Conservation (phyloP, 2,329 filamentous ascomycete genomes). For the Lachnellula occidentalis region DNA sequence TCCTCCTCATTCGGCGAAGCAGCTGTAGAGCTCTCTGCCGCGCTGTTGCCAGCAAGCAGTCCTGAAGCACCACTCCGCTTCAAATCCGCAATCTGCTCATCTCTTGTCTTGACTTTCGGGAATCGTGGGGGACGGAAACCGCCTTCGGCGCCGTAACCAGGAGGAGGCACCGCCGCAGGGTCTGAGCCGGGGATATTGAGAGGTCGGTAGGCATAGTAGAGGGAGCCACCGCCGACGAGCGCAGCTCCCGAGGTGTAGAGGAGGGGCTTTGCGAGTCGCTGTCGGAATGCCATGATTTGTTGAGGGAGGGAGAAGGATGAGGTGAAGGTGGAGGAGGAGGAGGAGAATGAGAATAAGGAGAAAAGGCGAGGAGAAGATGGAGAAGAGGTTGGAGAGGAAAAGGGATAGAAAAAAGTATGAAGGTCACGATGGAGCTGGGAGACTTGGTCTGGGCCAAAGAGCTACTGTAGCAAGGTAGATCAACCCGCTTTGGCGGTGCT, state of each 20-base stretch:
- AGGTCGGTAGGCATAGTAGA: slow-evolving; percentile 58
- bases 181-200: slow-evolving; percentile 67
- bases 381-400: too few relatives aligned
- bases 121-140: slow-evolving; percentile 53
- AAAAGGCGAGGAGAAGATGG: too few relatives aligned
- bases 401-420: too few relatives aligned
- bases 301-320: background rate
- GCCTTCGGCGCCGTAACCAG: slow-evolving; percentile 63
- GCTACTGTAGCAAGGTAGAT: too few relatives aligned
- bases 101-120: slow-evolving; percentile 43
- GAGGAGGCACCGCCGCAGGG: slow-evolving; percentile 62
- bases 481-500: too few relatives aligned
- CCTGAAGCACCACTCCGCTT: slow-evolving; percentile 46
- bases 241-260: slow-evolving; percentile 46
- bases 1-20: slow-evolving; percentile 37
- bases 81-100: slow-evolving; percentile 46
- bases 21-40: slow-evolving; percentile 16
- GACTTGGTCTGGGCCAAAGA: too few relatives aligned
- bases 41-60: slow-evolving; percentile 43
- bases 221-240: slow-evolving; percentile 39
- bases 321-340: slow-evolving; percentile 14
- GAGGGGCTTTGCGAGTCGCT: slow-evolving; percentile 42
- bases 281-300: slow-evolving; percentile 31
- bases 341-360: background rate
- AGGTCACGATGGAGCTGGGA: too few relatives aligned